These are phyloP conservation scores for Phytopythium aichiense DNA, from an alignment of 352 stramenopile genomes.

Conservation along the genomic window DNA sequence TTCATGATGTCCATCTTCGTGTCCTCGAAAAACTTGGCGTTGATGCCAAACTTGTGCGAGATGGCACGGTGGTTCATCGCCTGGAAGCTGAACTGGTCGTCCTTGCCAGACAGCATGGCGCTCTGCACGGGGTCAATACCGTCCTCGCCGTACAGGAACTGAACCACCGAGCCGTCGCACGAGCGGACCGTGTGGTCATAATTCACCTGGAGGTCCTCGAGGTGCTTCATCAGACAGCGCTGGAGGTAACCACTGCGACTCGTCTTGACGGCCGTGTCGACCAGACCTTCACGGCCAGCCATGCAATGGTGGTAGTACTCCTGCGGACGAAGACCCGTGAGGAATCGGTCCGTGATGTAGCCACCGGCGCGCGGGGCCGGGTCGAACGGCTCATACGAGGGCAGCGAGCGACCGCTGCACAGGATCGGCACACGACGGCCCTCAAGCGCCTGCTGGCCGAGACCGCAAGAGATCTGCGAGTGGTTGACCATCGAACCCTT, in stretches of 20 bases:
- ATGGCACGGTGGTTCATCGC: conserved; percentile 96
- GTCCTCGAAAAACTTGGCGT: conserved; percentile 85
- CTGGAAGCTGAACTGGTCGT: conserved; percentile 92
- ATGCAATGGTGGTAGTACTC: conserved; percentile 99
- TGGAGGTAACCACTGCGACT: conserved; percentile 99
- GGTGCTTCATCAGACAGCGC: conserved; percentile 98
- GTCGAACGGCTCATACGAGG: conserved; percentile 98
- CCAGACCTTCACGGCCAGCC: conserved; percentile 97
- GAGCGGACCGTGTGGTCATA: conserved; percentile 99
- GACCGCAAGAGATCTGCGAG: conserved; percentile 97
- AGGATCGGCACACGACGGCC: conserved; percentile 98
- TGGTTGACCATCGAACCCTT: conserved; percentile 99
- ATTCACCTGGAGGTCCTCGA: conserved; percentile 96
- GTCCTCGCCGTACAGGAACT: conserved; percentile 99
- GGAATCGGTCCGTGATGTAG: conserved; percentile 99
- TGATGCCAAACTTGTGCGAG: conserved; percentile 91
- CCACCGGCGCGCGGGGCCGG: conserved; percentile 96
- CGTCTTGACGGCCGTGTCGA: conserved; percentile 99
- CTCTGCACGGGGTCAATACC: conserved; percentile 96
- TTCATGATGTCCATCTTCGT: conserved; percentile 90
- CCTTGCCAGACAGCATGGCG: conserved; percentile 93
- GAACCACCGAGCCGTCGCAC: conserved; percentile 95
- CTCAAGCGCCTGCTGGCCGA: conserved; percentile 99
- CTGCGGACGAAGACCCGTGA: conserved; percentile 95
- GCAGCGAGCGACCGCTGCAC: conserved; percentile 96